Conservation (phyloP, 1,284 basidiomycete species). For the Ceratobasidium sp. region DNA sequence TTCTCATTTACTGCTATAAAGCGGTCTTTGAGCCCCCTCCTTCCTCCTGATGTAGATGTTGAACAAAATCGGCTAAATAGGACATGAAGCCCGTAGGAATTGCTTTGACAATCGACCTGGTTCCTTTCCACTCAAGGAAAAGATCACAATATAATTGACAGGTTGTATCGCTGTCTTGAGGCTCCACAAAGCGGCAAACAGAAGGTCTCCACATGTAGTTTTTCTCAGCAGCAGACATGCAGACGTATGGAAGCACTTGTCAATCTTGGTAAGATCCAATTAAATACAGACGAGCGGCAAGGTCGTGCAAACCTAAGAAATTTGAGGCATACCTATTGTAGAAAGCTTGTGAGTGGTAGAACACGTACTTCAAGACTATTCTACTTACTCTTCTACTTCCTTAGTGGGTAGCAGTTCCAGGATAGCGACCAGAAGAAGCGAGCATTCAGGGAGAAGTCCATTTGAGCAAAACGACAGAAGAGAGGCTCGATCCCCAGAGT, state of each 20-base stretch:
- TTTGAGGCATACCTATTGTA: not conserved
- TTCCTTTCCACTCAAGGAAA: not conserved
- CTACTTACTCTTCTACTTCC: not conserved
- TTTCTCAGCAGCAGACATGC: not conserved
- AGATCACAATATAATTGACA: not conserved
- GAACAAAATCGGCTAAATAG: not conserved
- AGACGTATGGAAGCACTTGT: not conserved
- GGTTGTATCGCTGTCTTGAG: not conserved
- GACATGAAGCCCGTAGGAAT: not conserved
- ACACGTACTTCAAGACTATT: not conserved
- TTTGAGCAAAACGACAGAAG: not conserved
- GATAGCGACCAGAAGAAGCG: not conserved
- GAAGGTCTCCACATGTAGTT: not conserved
- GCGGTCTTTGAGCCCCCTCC: too few relatives aligned
- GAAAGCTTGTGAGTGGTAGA: too few relatives aligned
- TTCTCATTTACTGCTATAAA: too few relatives aligned
- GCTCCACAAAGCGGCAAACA: not conserved
- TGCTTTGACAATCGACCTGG: not conserved
- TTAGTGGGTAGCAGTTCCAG: not conserved
- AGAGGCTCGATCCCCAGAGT: conserved; percentile 1
- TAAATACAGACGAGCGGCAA: not conserved
- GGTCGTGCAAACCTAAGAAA: not conserved
- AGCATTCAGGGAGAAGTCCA: not conserved
- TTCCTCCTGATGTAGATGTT: too few relatives aligned
- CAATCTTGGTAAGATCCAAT: not conserved